phyloP scores from a whole-genome alignment of 805 yeast genomes.

The Wickerhamomyces strasburgensis region DNA sequence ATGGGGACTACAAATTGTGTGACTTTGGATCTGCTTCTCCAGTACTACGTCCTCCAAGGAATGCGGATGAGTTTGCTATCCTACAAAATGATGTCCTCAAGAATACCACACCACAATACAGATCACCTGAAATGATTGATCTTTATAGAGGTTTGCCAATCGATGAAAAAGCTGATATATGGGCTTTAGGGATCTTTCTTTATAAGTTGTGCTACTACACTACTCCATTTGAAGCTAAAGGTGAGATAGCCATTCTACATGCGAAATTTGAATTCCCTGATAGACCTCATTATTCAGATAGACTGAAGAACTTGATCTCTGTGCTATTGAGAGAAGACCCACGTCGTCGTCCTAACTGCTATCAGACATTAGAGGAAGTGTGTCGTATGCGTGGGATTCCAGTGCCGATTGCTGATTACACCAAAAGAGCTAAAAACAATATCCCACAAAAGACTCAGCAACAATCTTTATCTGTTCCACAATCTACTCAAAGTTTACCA shows the following conservation, averaged over 20 bases:
- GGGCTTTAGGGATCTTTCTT: constrained; percentile 79
- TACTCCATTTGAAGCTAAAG: constrained; percentile 71
- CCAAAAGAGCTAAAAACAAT: constrained; percentile 25
- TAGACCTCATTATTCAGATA: constrained; percentile 52
- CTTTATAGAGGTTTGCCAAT: constrained; percentile 62
- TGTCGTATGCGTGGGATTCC: constrained; percentile 53
- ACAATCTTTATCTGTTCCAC: constrained; percentile 3
- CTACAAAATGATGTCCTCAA: constrained; percentile 67
- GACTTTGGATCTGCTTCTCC: constrained; percentile 81
- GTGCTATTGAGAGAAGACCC: constrained; percentile 64
- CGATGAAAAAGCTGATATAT: constrained; percentile 77
- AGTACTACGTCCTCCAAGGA: constrained; percentile 56
- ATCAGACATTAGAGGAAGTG: constrained; percentile 64
- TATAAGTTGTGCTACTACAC: constrained; percentile 78
- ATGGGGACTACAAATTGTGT: constrained; percentile 62
- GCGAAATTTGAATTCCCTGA: constrained; percentile 50
- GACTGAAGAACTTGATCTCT: constrained; percentile 59
- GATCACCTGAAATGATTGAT: constrained; percentile 84
- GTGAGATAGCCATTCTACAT: constrained; percentile 59
- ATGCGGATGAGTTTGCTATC: constrained; percentile 51
- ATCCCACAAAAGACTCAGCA: constrained; percentile 5
- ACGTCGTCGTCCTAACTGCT: constrained; percentile 64
- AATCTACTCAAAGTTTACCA: constrained; percentile 1
- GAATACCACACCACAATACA: constrained; percentile 81
- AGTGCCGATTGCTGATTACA: constrained; percentile 36